phyloP scores from a whole-genome alignment of 371 early-diverging fungal genomes.

The Zopfochytrium polystomum region DNA sequence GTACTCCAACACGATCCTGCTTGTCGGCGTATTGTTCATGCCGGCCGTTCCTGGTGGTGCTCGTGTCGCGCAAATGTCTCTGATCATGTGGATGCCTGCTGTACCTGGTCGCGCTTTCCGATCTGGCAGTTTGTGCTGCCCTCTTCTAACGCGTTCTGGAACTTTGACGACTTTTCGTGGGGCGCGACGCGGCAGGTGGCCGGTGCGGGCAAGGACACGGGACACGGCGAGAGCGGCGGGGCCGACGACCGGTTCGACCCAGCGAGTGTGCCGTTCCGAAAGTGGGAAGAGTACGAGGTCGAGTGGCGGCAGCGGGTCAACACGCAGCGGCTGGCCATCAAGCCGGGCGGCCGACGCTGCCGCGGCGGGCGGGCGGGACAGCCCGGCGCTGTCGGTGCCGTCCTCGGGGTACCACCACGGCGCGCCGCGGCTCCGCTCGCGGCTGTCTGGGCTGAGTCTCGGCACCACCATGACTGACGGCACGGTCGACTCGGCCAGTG shows the following conservation, averaged over 20 bases:
- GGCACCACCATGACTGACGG: no score
- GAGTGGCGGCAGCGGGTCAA: slow-evolving; percentile 10
- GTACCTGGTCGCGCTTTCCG: slow-evolving; percentile 88
- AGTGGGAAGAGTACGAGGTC: slow-evolving; percentile 20
- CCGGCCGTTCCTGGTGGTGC: slow-evolving; percentile 88
- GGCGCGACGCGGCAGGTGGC: slow-evolving; percentile 91
- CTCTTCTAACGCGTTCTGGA: slow-evolving; percentile 96
- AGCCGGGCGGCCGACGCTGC: no score
- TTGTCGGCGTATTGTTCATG: slow-evolving; percentile 2
- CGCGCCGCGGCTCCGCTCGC: no score
- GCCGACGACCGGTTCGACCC: neutral
- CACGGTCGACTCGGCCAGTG: no score
- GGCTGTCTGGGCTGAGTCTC: no score
- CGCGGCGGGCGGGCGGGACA: no score
- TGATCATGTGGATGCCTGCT: slow-evolving; percentile 93
- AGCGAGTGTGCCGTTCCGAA: slow-evolving; percentile 3
- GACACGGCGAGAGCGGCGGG: neutral
- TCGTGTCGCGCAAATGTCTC: slow-evolving; percentile 75
- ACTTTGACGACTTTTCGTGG: slow-evolving; percentile 99
- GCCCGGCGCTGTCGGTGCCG: no score
- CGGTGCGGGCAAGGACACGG: slow-evolving; percentile 49
- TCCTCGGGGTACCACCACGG: no score
- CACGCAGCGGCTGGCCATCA: no score
- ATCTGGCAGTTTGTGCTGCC: slow-evolving; percentile 97
- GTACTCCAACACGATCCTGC: neutral